phyloP scores from a whole-genome alignment of 805 yeast genomes.

The Citeromyces nyonsensis region DNA sequence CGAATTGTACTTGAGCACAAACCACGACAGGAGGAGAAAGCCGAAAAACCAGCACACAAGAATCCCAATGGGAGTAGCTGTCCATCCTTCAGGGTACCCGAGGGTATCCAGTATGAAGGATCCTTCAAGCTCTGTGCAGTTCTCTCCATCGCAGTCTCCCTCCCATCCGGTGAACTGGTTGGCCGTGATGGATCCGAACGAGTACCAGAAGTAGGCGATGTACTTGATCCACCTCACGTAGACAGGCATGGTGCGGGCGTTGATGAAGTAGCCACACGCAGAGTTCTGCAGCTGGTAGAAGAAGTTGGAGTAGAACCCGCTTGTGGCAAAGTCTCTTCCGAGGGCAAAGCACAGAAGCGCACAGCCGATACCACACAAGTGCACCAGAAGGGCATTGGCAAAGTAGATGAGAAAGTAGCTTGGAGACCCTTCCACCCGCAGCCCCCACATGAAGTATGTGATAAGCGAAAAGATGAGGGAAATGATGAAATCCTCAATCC shows the following conservation, averaged over 20 bases:
- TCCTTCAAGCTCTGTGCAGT: conserved; percentile 33
- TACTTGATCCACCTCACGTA: conserved; percentile 69
- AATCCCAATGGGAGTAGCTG: conserved; percentile 37
- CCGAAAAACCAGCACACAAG: conserved; percentile 37
- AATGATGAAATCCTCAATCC: conserved; percentile 48
- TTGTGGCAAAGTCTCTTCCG: conserved; percentile 35
- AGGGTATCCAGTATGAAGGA: conserved; percentile 27
- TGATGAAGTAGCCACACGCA: conserved; percentile 65
- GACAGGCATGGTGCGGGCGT: conserved; percentile 57
- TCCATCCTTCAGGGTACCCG: conserved; percentile 47
- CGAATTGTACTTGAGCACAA: conserved; percentile 24
- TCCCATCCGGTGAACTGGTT: conserved; percentile 41
- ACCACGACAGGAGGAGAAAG: conserved; percentile 23
- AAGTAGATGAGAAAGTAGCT: conserved; percentile 40
- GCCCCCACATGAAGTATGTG: conserved; percentile 58
- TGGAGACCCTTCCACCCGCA: conserved; percentile 20
- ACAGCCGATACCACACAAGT: conserved; percentile 30
- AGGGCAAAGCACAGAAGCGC: conserved; percentile 33
- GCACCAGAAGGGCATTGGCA: conserved; percentile 29
- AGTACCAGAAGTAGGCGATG: conserved; percentile 56
- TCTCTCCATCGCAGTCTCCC: conserved; percentile 30
- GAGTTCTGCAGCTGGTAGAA: conserved; percentile 49
- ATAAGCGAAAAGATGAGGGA: conserved; percentile 36
- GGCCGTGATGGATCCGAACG: conserved; percentile 43
- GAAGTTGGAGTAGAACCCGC: conserved; percentile 33